Evolutionary conservation across 768 basidiomycete species (phyloP).

Genomic region (Tricholoma bakamatsutake): DNA sequence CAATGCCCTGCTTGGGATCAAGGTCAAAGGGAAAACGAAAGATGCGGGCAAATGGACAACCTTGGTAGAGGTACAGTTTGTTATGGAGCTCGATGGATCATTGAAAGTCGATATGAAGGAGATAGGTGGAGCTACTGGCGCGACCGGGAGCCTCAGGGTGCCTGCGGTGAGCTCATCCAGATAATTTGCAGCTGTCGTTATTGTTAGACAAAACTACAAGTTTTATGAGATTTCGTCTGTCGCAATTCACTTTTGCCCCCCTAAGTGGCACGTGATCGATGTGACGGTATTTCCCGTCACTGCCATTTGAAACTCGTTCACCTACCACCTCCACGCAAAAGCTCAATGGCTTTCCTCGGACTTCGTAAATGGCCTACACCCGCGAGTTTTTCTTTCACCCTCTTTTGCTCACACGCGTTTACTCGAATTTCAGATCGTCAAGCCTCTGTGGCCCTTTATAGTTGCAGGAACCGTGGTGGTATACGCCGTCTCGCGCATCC

Average conservation of each 20-base stretch:
- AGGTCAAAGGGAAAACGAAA: constrained; percentile 32
- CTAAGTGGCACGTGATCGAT: no score
- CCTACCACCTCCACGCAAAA: no score
- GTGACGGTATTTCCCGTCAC: no score
- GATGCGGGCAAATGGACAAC: constrained; percentile 45
- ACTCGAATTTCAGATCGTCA: constrained; percentile 42
- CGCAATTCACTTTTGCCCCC: no score
- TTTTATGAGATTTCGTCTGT: no score
- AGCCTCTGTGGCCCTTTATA: constrained; percentile 80
- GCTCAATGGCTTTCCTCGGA: constrained; percentile 68
- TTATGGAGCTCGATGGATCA: constrained; percentile 31
- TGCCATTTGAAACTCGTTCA: no score
- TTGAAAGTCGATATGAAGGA: constrained; percentile 34
- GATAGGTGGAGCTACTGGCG: constrained; percentile 20
- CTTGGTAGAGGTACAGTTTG: constrained; percentile 40
- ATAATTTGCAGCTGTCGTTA: not conserved
- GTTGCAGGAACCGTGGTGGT: constrained; percentile 57
- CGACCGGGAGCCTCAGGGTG: constrained; percentile 6
- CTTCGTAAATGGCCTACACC: constrained; percentile 79
- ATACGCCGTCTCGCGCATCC: constrained; percentile 61
- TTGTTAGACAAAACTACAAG: no score
- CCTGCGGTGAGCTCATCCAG: not conserved
- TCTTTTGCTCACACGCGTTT: not conserved
- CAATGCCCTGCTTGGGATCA: constrained; percentile 35
- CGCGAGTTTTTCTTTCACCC: constrained; percentile 35